Conservation (phyloP, 163 green algal genomes). For the Picocystis sp. region DNA sequence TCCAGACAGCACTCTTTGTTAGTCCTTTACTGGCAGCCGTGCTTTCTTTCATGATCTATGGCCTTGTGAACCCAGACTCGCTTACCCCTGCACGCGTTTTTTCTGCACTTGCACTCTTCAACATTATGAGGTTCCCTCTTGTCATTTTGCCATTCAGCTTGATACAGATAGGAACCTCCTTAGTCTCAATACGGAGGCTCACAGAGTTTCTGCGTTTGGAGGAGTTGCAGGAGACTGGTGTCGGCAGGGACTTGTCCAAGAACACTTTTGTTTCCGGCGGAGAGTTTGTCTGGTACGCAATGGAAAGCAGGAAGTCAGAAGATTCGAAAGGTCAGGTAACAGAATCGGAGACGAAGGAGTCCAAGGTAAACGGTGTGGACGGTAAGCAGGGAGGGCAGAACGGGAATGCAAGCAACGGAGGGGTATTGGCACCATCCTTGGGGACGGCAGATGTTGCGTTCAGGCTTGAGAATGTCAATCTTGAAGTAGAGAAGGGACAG, state of each 20-base stretch:
- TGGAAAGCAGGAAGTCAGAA: no score
- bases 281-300: neutral
- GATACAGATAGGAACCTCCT: conserved; percentile 3
- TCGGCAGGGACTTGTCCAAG: no score
- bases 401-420: no score
- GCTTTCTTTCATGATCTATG: conserved; percentile 11
- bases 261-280: neutral
- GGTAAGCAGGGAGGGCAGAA: no score
- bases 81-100: conserved; percentile 4
- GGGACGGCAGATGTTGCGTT: no score
- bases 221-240: neutral
- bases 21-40: conserved; percentile 25
- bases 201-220: conserved; percentile 2
- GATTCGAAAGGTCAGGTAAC: no score
- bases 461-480: no score
- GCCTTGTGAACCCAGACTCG: conserved; percentile 3
- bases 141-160: conserved; percentile 6
- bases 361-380: no score
- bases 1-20: conserved; percentile 42
- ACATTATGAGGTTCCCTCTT: conserved; percentile 9
- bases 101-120: conserved; percentile 8
- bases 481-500: conserved; percentile 17
- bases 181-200: conserved; percentile 1
- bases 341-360: no score
- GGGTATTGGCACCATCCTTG: no score